Evolutionary conservation across 352 stramenopile species (phyloP), one percentile per base, ranked within the genome.

Genomic region (Pythium vanterpoolii): DNA sequence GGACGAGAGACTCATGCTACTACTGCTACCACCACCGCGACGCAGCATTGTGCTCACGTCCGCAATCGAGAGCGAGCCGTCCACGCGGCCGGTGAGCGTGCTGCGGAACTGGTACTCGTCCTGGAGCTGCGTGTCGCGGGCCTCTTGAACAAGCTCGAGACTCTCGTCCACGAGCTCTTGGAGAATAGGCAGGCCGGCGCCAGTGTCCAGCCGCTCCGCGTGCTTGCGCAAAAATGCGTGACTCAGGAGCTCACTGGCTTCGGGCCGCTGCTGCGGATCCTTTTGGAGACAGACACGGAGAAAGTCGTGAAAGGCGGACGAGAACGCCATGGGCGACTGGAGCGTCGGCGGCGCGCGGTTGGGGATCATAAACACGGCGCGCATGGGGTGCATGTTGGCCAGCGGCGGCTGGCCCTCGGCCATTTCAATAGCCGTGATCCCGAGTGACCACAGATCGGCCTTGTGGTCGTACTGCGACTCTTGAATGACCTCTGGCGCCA

Each of bases 301-400:
- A 68, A 98, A 98, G 62, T 98, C 83, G 40, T 87, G 77, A 56
- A 95, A 90, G 46, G 72, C 71, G 14, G 69, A 31, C 19, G 83
- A 91, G 56, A 93, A 95, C 31, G 66, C 74, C 31, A 69, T 82
- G 39, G 92, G 78, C 8, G 34, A 38, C 83, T 69, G 18, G 69
- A 98, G 76, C 36, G 68, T 76, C 3, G 95, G 89, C 38, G 93
- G 87, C 11, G 95, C 86, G 70, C 96, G 96, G 36, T 91, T 96
- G 5, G 97, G 96, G 71, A 99, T 99, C 63, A 99, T 89, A 72
- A 99, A 99, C 58, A 99, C 94, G 50, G 98, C 97, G 67, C 98
- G 90, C 81, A 99, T 98, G 8, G 97, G 98, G 72, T 99, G 96
- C 38, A 99, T 87, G 62, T 92, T 81, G 46, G 85, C 76, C 56